phyloP scores from a whole-genome alignment of 169 alveolate genomes.

The Plasmodium knowlesi region DNA sequence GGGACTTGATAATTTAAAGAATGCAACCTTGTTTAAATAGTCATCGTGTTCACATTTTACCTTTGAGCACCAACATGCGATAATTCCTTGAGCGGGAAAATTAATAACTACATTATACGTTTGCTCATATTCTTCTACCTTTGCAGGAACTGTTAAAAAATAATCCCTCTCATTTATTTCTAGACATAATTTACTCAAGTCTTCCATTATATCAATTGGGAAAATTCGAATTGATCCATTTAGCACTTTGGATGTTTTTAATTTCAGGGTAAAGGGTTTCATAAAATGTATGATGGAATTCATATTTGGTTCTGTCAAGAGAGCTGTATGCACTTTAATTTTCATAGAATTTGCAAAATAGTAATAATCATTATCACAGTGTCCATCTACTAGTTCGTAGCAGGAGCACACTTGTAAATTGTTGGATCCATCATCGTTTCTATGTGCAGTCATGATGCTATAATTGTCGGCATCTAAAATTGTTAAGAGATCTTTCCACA shows the following conservation, averaged over 20 bases:
- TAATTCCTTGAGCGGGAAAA: slow-evolving; percentile 50
- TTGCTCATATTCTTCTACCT: slow-evolving; percentile 29
- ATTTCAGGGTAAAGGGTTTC: slow-evolving; percentile 37
- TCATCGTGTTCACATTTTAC: slow-evolving; percentile 40
- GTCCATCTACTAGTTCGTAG: slow-evolving; percentile 41
- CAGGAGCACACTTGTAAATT: slow-evolving; percentile 44
- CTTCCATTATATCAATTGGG: slow-evolving; percentile 63
- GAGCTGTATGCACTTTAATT: slow-evolving; percentile 44
- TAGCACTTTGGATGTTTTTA: slow-evolving; percentile 41
- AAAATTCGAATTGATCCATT: slow-evolving; percentile 39
- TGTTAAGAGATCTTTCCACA: slow-evolving; percentile 31
- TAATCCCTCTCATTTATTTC: slow-evolving; percentile 33
- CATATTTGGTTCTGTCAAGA: slow-evolving; percentile 32
- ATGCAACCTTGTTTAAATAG: slow-evolving; percentile 63
- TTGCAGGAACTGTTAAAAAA: slow-evolving; percentile 2
- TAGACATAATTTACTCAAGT: slow-evolving; percentile 46
- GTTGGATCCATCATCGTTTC: slow-evolving; percentile 31
- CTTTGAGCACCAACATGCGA: slow-evolving; percentile 62
- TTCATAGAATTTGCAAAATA: slow-evolving; percentile 10
- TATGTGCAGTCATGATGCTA: slow-evolving; percentile 14
- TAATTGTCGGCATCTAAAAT: slow-evolving; percentile 49
- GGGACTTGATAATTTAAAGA: slow-evolving; percentile 41
- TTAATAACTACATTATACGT: slow-evolving; percentile 14
- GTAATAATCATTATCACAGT: slow-evolving; percentile 13
- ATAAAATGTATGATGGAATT: slow-evolving; percentile 32